These are phyloP conservation scores for Dendrobium huoshanense DNA, from an alignment of 106 monocot species.

Conservation along the genomic window DNA sequence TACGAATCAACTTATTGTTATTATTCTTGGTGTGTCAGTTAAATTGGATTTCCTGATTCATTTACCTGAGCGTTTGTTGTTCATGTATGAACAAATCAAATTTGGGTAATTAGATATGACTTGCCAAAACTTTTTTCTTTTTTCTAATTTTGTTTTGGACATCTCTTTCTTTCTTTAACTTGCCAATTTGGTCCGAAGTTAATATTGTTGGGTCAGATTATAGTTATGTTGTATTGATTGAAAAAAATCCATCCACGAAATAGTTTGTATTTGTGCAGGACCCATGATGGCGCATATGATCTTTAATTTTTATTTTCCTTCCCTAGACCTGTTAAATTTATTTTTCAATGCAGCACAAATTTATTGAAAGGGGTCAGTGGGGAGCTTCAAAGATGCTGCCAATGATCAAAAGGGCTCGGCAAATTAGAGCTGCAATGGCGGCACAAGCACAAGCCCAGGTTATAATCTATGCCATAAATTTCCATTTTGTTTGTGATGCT, in stretches of 20 bases:
- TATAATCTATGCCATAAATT: constrained; percentile 13
- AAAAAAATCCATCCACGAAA: background rate
- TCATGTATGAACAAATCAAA: background rate
- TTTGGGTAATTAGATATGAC: background rate
- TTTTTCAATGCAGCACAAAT: constrained; percentile 67
- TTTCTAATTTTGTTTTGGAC: background rate
- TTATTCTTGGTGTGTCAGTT: background rate
- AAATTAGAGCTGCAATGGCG: constrained; percentile 64
- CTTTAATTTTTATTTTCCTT: background rate
- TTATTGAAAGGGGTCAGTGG: constrained; percentile 76
- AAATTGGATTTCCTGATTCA: background rate
- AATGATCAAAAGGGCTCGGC: constrained; percentile 80
- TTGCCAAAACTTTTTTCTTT: background rate
- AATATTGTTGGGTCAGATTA: background rate
- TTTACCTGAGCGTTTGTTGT: background rate
- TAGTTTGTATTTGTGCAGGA: background rate
- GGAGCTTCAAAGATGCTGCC: constrained; percentile 90
- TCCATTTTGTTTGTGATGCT: background rate
- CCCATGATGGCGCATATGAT: background rate
- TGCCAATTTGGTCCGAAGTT: background rate
- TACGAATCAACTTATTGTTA: background rate
- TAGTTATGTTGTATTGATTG: background rate
- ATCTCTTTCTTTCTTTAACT: background rate
- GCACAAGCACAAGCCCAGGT: constrained; percentile 42
- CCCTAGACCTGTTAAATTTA: background rate